Base-by-base conservation (phyloP, 495 filamentous ascomycete species). In the Aspergillus avenaceus region DNA sequence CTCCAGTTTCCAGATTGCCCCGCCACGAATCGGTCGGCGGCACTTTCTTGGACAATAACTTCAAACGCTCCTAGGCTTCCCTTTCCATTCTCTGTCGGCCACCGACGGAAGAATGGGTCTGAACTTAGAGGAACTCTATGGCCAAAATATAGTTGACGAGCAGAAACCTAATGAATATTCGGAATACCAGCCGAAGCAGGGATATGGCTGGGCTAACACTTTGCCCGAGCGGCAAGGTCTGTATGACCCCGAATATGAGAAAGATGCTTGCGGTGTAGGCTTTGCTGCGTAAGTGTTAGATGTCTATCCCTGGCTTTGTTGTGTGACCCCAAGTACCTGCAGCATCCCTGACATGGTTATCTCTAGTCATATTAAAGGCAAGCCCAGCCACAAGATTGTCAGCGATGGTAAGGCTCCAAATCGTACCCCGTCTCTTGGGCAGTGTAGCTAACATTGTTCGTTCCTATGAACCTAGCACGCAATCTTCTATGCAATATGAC, bases 401-500 rank as follows among this genome's bases (percentile, higher is more conserved):
- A 96, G 89, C 75, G 93, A 98, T 97, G 93, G 90, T 96, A 77
- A 73, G 85, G 69, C 55, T 18, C 7, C 34, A 38, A 38, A 16
- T 51, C 19, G 23, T 22, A 55, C 54, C 13, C 37, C 8, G 11
- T 11, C 6, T 19, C 14, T 18, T 48, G 14, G n/a, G n/a, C n/a
- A n/a, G n/a, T 19, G 9, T 32, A 27, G 12, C 16, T 38, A 45
- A 55, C 38, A 18, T 58, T 60, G 42, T 61, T 38, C 11, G 3
- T 21, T 9, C 41, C 22, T 8, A 32, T 16, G n/a, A n/a, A 23
- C 25, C 31, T 60, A 95, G 90, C 93, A 45, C 86, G 89, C 53
- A 92, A 90, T 66, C 79, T 99, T 36, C 83, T 99, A 49, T 99
- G 95, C 75, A 99, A 99, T 78, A 99, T 99, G 93, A 97, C 93